These are phyloP conservation scores for Fusarium beomiforme DNA, from an alignment of 2,329 filamentous ascomycete genomes.

Conservation along the genomic window DNA sequence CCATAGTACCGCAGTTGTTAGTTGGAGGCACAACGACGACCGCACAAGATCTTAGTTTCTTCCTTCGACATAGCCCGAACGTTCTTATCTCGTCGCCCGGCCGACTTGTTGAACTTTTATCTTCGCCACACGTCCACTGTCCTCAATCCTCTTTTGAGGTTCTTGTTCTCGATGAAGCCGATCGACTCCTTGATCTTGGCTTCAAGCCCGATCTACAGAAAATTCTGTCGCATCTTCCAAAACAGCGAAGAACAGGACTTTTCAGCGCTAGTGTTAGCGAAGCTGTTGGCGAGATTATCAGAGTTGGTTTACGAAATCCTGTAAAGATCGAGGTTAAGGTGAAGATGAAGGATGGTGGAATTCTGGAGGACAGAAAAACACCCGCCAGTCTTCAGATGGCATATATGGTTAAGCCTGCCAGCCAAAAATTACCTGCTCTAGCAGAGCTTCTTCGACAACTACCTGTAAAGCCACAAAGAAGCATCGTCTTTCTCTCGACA, in stretches of 20 bases:
- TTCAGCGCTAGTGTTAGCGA: constrained; percentile 98
- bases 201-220: constrained; percentile 92
- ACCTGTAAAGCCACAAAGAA: constrained; percentile 80
- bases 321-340: constrained; percentile 96
- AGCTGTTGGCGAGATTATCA: constrained; percentile 90
- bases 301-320: constrained; percentile 91
- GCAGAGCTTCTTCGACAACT: constrained; percentile 75
- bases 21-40: constrained; percentile 83
- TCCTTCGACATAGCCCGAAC: constrained; percentile 86
- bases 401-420: constrained; percentile 79
- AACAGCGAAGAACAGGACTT: constrained; percentile 90
- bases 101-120: constrained; percentile 85
- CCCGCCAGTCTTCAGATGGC: constrained; percentile 94
- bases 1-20: constrained; percentile 86
- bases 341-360: constrained; percentile 73
- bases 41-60: constrained; percentile 86
- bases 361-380: constrained; percentile 82
- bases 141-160: constrained; percentile 90
- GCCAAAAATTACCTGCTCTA: constrained; percentile 82
- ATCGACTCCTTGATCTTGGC: constrained; percentile 89
- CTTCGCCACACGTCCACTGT: constrained; percentile 87
- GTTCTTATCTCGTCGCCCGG: constrained; percentile 92
- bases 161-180: constrained; percentile 93
- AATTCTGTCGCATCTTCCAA: constrained; percentile 85
- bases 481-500: constrained; percentile 92